A percentile compares a stretch with the other conserved stretches of the same genome.
Conservation (phyloP, 1,284 basidiomycete species). For the Clitocybe nebularis region DNA sequence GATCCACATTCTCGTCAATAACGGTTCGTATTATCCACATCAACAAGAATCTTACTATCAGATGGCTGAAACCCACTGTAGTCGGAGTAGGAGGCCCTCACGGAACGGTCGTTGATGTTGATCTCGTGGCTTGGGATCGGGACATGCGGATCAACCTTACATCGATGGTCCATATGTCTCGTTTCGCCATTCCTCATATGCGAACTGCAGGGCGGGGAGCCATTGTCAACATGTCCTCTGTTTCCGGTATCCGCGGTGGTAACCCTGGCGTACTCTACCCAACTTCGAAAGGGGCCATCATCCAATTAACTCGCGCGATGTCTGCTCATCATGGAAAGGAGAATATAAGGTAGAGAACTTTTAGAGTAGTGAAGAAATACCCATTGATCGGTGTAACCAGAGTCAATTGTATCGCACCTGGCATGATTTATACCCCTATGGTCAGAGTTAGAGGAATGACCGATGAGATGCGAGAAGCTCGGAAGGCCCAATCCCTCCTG, state of each 20-base stretch:
- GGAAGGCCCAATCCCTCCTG: constrained; percentile 29
- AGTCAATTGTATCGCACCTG: constrained; percentile 37
- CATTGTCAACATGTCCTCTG: constrained; percentile 33
- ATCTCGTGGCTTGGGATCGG: constrained; percentile 27
- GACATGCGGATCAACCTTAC: constrained; percentile 32
- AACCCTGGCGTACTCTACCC: constrained; percentile 33
- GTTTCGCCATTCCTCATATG: constrained; percentile 34
- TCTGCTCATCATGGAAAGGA: constrained; percentile 32
- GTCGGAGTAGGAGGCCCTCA: constrained; percentile 34
- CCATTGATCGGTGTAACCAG: too few species aligned
- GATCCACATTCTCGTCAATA: constrained; percentile 36
- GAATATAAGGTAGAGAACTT: too few species aligned
- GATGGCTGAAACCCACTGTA: too few species aligned
- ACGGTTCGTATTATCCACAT: too few species aligned
- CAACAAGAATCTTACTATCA: too few species aligned
- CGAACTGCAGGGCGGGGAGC: constrained; percentile 28
- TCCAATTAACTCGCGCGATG: constrained; percentile 40
- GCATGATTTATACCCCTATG: constrained; percentile 33
- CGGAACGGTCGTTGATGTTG: constrained; percentile 32
- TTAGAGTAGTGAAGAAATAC: too few species aligned
- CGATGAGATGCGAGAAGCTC: constrained; percentile 28
- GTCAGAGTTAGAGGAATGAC: constrained; percentile 29
- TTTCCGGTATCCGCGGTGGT: constrained; percentile 31
- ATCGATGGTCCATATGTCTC: constrained; percentile 34
- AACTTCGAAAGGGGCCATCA: constrained; percentile 35